Evolutionary conservation across 2,329 filamentous ascomycete species (phyloP).

Genomic region (Orbilia oligospora): DNA sequence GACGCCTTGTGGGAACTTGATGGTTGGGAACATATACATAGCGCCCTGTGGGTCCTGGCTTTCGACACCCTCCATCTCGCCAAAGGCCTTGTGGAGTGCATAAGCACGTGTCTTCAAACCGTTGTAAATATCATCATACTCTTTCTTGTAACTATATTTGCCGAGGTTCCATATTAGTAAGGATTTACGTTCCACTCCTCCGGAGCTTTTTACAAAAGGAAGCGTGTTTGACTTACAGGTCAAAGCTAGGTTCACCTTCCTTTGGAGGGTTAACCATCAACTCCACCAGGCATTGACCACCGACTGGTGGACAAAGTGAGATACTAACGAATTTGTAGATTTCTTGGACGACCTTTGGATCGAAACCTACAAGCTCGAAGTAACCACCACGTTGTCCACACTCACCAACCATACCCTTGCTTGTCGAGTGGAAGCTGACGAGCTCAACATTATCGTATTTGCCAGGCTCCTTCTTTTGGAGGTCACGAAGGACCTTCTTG

Average conservation of each 20-base stretch:
- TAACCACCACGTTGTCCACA: conserved; percentile 98
- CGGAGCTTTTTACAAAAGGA: neutral
- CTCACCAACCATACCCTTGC: conserved; percentile 99
- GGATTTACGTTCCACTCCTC: conserved; percentile 22
- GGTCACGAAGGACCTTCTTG: conserved; percentile 85
- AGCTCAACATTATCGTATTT: conserved; percentile 89
- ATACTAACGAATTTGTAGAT: conserved; percentile 99
- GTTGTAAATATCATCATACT: conserved; percentile 86
- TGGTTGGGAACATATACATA: conserved; percentile 99
- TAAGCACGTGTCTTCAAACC: conserved; percentile 83
- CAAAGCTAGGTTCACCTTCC: conserved; percentile 84
- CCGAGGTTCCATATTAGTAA: conserved; percentile 14
- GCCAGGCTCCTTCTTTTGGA: conserved; percentile 81
- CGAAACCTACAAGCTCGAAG: conserved; percentile 94
- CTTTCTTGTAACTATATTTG: conserved; percentile 76
- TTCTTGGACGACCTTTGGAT: conserved; percentile 85
- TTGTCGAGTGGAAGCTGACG: conserved; percentile 90
- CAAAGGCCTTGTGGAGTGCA: conserved; percentile 90
- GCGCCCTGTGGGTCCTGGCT: conserved; percentile 89
- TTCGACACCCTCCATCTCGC: conserved; percentile 94
- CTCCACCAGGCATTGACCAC: conserved; percentile 96
- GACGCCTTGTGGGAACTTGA: conserved; percentile 82
- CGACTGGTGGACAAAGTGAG: conserved; percentile 93
- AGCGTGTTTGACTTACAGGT: conserved; percentile 68
- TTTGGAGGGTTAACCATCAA: conserved; percentile 97